These are phyloP conservation scores for Stachybotrys elegans DNA, from an alignment of 2,329 filamentous ascomycete genomes.

Conservation along the genomic window DNA sequence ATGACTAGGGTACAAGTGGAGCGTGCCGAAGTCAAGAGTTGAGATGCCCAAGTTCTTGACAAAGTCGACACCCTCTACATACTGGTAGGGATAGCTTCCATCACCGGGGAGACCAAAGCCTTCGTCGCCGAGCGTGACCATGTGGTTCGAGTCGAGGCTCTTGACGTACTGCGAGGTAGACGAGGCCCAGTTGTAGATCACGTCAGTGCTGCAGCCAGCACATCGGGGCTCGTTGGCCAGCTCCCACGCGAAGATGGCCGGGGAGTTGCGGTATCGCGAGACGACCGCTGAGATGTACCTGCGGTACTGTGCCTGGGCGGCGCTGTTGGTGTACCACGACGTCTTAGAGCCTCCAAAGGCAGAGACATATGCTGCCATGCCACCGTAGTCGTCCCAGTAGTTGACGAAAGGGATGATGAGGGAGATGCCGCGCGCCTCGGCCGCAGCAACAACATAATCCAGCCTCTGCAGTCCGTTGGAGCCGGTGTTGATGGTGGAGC, in stretches of 20 bases:
- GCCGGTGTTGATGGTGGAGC: constrained; percentile 57
- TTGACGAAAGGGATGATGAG: constrained; percentile 63
- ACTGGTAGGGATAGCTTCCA: constrained; percentile 46
- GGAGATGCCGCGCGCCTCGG: constrained; percentile 55
- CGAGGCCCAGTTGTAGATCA: constrained; percentile 50
- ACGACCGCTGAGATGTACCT: constrained; percentile 55
- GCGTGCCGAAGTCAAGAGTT: constrained; percentile 43
- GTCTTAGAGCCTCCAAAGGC: constrained; percentile 51
- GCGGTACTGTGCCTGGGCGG: constrained; percentile 50
- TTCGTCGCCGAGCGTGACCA: constrained; percentile 60
- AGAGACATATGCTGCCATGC: constrained; percentile 55
- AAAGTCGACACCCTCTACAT: constrained; percentile 46
- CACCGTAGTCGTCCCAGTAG: constrained; percentile 64
- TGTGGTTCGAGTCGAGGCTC: constrained; percentile 53
- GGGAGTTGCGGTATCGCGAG: constrained; percentile 51
- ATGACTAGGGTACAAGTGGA: constrained; percentile 21
- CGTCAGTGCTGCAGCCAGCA: constrained; percentile 43
- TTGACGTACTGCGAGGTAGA: constrained; percentile 58
- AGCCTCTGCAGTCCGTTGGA: constrained; percentile 54
- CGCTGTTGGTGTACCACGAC: constrained; percentile 52
- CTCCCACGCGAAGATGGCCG: constrained; percentile 63
- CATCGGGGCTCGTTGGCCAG: constrained; percentile 53
- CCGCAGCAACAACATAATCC: constrained; percentile 57
- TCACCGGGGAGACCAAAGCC: constrained; percentile 43
- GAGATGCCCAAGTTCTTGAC: constrained; percentile 44